phyloP scores from a whole-genome alignment of 257 asterid genomes.

The Solanum megistacrolobum region DNA sequence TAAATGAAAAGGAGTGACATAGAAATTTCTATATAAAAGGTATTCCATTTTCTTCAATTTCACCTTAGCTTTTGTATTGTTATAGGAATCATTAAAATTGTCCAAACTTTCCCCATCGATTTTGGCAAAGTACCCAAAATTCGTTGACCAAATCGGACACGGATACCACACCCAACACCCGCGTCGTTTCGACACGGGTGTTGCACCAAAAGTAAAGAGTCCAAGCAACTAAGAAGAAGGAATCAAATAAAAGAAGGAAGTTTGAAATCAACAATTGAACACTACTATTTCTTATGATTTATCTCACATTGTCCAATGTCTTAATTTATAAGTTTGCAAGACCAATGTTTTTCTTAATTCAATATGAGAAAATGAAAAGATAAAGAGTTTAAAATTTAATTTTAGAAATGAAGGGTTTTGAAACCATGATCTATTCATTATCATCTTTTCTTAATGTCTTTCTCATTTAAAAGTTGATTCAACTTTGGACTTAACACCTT shows the following conservation, averaged over 20 bases:
- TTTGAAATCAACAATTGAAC: not conserved
- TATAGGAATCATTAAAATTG: not conserved
- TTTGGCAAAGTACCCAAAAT: not conserved
- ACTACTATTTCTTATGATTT: not conserved
- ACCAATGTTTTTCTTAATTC: not conserved
- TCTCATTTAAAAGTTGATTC: not conserved
- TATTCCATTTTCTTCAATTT: not conserved
- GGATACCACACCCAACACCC: not conserved
- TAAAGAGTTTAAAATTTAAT: too few species aligned
- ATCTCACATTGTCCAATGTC: not conserved
- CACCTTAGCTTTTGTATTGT: not conserved
- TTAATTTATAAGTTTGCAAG: not conserved
- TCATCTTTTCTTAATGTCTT: not conserved
- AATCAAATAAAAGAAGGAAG: too few species aligned
- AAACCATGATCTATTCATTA: not conserved
- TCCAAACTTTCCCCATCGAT: not conserved
- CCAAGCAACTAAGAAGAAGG: not conserved
- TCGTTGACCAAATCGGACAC: not conserved
- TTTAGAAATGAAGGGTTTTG: not conserved
- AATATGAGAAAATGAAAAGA: not conserved
- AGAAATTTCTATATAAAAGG: not conserved
- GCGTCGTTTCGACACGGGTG: not conserved
- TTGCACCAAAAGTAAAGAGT: not conserved
- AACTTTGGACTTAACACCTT: not conserved
- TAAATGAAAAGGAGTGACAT: not conserved